Evolutionary conservation across 495 filamentous ascomycete genomes (phyloP).

Genomic region (Penicillium desertorum): DNA sequence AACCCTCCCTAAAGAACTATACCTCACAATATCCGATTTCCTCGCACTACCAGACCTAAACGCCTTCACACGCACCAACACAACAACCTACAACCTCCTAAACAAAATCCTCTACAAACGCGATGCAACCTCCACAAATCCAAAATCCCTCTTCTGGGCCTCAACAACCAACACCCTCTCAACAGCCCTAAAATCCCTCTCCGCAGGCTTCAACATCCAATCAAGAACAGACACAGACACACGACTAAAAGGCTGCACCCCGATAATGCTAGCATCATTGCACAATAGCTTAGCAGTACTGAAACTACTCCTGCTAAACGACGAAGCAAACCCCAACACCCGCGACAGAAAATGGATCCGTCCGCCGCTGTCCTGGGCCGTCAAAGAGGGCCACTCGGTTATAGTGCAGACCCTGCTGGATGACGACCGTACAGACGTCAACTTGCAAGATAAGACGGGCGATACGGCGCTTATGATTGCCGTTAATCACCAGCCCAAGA

Average conservation of each 20-base stretch:
- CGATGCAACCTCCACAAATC: constrained; percentile 6
- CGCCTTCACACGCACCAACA: constrained; percentile 17
- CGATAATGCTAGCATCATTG: constrained; percentile 23
- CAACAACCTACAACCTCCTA: constrained; percentile 17
- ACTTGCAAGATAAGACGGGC: constrained; percentile 24
- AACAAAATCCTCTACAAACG: constrained; percentile 19
- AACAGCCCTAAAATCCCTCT: constrained; percentile 16
- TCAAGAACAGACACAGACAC: constrained; percentile 12
- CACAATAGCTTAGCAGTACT: constrained; percentile 18
- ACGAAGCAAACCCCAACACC: constrained; percentile 21
- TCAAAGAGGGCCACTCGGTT: constrained; percentile 26
- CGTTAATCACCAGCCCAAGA: constrained; percentile 6
- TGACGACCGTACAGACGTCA: constrained; percentile 24
- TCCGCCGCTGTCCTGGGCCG: constrained; percentile 42
- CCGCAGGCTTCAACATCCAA: constrained; percentile 20
- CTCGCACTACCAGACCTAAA: constrained; percentile 18
- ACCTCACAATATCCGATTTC: constrained; percentile 17
- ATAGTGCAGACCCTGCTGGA: constrained; percentile 27
- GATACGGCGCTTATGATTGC: constrained; percentile 25
- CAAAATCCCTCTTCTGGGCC: constrained; percentile 20
- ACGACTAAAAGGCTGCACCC: constrained; percentile 20
- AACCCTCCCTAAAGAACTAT: constrained; percentile 19
- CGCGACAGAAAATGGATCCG: constrained; percentile 24
- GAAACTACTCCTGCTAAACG: constrained; percentile 13
- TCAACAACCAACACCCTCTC: constrained; percentile 13